Percentiles rank a stretch among this genome's conserved stretches.
phyloP scores from a whole-genome alignment of 805 yeast genomes.

The Candida ficus region DNA sequence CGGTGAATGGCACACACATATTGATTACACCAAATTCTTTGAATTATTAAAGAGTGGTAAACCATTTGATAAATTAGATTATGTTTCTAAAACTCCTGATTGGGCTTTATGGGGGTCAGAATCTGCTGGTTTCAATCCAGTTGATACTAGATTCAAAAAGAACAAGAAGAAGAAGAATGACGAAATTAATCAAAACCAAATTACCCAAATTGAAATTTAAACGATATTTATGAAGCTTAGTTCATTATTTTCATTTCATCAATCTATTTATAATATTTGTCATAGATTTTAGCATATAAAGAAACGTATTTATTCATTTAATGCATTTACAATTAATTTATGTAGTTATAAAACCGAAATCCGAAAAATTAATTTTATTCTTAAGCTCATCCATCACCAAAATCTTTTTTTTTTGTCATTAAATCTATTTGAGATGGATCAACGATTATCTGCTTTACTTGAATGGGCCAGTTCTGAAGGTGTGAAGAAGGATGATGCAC shows the following conservation, averaged over 20 bases:
- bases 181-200: background rate
- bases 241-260: background rate
- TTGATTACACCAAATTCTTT: constrained; percentile 74
- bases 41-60: constrained; percentile 58
- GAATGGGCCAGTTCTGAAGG: constrained; percentile 38
- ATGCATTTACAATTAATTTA: too few species aligned
- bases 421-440: background rate
- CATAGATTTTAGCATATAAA: too few species aligned
- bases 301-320: too few species aligned
- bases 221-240: too few species aligned
- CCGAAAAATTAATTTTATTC: too few species aligned
- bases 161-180: constrained; percentile 18
- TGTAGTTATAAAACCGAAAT: too few species aligned
- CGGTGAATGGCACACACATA: constrained; percentile 84
- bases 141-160: constrained; percentile 47
- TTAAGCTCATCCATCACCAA: too few species aligned
- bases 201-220: too few species aligned
- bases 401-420: too few species aligned
- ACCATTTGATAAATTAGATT: constrained; percentile 74
- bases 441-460: background rate
- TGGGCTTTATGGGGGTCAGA: constrained; percentile 91
- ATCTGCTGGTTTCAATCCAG: constrained; percentile 87
- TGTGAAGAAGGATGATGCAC: constrained; percentile 25
- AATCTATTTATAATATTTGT: too few species aligned
- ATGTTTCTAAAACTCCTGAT: constrained; percentile 72